Evolutionary conservation across 106 monocot species (phyloP).

Genomic region (Alisma plantagoaquatica): DNA sequence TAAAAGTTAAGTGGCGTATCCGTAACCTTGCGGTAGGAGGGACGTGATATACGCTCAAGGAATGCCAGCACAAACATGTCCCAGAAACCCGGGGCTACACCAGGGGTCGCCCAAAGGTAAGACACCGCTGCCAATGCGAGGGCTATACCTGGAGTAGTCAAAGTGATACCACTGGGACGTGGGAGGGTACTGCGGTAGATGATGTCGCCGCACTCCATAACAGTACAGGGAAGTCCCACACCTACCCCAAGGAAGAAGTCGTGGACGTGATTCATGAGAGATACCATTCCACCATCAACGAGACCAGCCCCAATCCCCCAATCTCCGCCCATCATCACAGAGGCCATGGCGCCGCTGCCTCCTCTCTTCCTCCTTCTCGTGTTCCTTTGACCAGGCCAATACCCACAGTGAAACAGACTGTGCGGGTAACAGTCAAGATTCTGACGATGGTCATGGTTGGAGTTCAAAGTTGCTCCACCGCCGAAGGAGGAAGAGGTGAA

Average conservation of each 20-base stretch:
- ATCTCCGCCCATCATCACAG: too few species aligned
- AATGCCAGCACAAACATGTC: conserved; percentile 97
- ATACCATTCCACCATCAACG: too few species aligned
- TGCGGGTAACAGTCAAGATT: too few species aligned
- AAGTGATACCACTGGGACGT: conserved; percentile 41
- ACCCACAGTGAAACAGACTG: too few species aligned
- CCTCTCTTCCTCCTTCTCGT: too few species aligned
- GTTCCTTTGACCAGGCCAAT: too few species aligned
- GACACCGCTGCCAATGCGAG: conserved; percentile 61
- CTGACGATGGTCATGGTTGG: too few species aligned
- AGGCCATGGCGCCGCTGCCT: too few species aligned
- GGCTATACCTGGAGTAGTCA: conserved; percentile 77
- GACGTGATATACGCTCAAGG: conserved; percentile 57
- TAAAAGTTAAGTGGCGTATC: neutral
- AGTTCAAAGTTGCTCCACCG: too few species aligned
- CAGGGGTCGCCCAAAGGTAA: conserved; percentile 96
- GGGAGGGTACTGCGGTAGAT: conserved; percentile 97
- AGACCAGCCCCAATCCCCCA: too few species aligned
- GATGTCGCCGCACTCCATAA: conserved; percentile 95
- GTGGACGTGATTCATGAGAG: too few species aligned
- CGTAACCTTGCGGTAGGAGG: conserved; percentile 77
- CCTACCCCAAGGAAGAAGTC: conserved; percentile 65
- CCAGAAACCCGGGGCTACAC: conserved; percentile 89
- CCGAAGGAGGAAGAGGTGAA: too few species aligned
- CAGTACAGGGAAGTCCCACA: conserved; percentile 93